These are phyloP conservation scores for Pelargonium nanum DNA, from an alignment of 345 rosid genomes.

Conservation along the genomic window DNA sequence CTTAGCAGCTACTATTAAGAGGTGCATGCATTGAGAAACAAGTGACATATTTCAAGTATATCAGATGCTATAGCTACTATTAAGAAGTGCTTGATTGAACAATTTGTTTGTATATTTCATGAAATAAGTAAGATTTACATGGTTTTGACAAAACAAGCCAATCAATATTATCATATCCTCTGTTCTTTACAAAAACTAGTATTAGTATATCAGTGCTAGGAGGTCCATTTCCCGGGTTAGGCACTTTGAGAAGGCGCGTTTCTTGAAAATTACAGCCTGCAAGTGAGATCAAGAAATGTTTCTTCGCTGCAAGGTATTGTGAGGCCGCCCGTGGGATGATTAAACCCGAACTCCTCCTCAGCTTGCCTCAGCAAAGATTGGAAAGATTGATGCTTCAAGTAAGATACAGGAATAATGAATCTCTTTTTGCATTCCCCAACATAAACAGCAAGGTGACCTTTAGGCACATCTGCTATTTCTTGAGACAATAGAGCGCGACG, in stretches of 20 bases:
- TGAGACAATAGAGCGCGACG: not conserved
- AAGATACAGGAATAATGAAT: slow-evolving; percentile 25
- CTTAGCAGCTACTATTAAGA: too few species aligned
- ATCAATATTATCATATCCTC: not conserved
- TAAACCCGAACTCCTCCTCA: slow-evolving; percentile 31
- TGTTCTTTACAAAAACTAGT: not conserved
- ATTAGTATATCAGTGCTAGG: too few species aligned
- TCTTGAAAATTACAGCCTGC: not conserved
- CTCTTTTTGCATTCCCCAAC: slow-evolving; percentile 32
- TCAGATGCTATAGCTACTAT: too few species aligned
- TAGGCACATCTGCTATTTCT: slow-evolving; percentile 10
- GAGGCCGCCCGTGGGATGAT: slow-evolving; percentile 35
- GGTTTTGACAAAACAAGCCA: not conserved
- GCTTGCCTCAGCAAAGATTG: slow-evolving; percentile 22
- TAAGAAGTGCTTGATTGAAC: too few species aligned
- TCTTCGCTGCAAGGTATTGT: slow-evolving; percentile 31
- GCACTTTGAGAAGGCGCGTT: too few species aligned
- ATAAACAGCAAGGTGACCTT: slow-evolving; percentile 26
- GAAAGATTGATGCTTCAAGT: slow-evolving; percentile 23
- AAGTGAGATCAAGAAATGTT: slow-evolving; percentile 14
- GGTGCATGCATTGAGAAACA: too few species aligned
- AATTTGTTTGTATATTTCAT: too few species aligned
- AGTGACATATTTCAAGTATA: too few species aligned
- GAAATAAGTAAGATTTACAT: not conserved
- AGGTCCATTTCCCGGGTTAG: too few species aligned